These are phyloP conservation scores for Colletotrichum lindemuthianum DNA, from an alignment of 2,329 filamentous ascomycete species.

Conservation along the genomic window DNA sequence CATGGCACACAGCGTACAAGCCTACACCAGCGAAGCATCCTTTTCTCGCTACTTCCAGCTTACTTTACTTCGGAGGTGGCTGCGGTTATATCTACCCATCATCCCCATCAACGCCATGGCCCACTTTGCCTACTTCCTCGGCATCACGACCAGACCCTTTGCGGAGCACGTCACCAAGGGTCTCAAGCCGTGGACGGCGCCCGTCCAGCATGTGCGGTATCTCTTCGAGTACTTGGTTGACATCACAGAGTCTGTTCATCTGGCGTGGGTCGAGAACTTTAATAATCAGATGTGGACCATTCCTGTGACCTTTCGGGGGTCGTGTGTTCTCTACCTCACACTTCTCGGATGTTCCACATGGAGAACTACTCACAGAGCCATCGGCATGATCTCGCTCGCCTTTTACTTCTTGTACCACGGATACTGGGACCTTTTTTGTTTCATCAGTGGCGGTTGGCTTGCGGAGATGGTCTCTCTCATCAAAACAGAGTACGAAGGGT, in stretches of 20 bases:
- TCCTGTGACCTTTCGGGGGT: conserved; percentile 16
- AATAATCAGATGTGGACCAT: conserved; percentile 18
- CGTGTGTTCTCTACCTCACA: conserved; percentile 13
- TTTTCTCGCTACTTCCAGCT: conserved; percentile 13
- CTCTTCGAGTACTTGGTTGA: conserved; percentile 10
- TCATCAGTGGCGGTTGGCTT: conserved; percentile 7
- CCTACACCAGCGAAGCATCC: background rate
- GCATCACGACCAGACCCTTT: conserved; percentile 11
- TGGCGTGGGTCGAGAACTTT: conserved; percentile 17
- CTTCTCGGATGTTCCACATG: conserved; percentile 7
- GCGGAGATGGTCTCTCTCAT: background rate
- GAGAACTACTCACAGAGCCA: background rate
- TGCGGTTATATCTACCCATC: conserved; percentile 13
- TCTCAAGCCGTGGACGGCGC: conserved; percentile 10
- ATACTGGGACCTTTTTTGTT: conserved; percentile 1
- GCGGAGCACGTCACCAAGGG: conserved; percentile 5
- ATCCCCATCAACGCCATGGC: background rate
- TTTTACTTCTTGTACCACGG: conserved; percentile 9
- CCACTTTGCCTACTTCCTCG: conserved; percentile 3
- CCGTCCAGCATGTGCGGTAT: background rate
- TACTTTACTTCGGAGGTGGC: background rate
- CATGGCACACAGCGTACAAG: conserved; percentile 14
- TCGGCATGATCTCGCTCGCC: background rate
- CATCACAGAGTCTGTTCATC: conserved; percentile 4
- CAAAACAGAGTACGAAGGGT: background rate